A percentile compares a stretch with the other conserved stretches of the same genome.
Conservation (phyloP, 169 alveolate genomes). For the Babesia caballi region DNA sequence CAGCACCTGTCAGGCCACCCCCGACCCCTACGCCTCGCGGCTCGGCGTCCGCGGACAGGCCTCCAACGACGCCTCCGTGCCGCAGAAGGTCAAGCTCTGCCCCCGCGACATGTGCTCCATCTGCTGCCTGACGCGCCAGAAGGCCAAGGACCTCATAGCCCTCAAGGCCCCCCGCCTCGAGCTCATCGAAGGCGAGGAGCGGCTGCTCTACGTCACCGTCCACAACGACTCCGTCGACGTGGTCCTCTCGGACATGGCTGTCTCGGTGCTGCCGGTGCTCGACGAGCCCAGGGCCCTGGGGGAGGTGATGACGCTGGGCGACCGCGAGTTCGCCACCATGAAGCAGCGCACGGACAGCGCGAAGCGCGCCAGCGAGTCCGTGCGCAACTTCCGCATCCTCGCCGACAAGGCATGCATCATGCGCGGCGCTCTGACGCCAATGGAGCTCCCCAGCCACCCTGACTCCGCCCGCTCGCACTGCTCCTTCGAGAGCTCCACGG, state of each 20-base stretch:
- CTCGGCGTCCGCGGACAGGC: background rate
- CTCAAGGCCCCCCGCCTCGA: background rate
- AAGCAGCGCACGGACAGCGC: conserved; percentile 1
- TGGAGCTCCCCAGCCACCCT: background rate
- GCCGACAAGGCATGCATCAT: background rate
- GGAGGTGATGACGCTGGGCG: conserved; percentile 14
- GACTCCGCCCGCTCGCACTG: background rate
- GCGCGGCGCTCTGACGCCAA: background rate
- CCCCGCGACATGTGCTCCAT: background rate
- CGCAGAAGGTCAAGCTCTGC: conserved; percentile 11
- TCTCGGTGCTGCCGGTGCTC: conserved; percentile 28
- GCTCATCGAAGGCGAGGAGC: conserved; percentile 23
- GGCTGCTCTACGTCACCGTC: conserved; percentile 11
- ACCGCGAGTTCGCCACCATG: conserved; percentile 14
- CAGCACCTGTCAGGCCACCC: background rate
- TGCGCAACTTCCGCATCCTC: conserved; percentile 1
- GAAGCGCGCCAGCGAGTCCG: background rate
- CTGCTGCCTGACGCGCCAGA: conserved; percentile 12
- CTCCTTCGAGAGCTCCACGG: background rate
- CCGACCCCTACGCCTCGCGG: background rate
- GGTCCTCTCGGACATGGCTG: background rate
- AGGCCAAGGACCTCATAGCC: background rate
- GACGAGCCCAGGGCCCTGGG: conserved; percentile 8
- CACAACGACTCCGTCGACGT: conserved; percentile 12
- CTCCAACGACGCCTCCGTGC: conserved; percentile 13